Conservation (phyloP, 2,329 filamentous ascomycete species). For the Penicillium sp. region DNA sequence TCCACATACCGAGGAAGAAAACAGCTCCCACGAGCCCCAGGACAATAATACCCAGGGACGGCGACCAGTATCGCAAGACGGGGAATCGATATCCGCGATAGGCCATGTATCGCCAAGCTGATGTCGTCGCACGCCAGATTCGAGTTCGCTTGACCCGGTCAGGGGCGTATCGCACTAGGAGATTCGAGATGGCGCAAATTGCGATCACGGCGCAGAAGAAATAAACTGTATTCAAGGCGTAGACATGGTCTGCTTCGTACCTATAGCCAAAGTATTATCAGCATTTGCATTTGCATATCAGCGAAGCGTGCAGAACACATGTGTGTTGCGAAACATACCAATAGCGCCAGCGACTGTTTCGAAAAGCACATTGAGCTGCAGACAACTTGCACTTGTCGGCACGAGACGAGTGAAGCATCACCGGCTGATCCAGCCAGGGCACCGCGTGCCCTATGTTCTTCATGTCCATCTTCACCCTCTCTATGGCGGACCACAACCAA, state of each 20-base stretch:
- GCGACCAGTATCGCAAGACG: conserved; percentile 46
- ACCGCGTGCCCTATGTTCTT: conserved; percentile 6
- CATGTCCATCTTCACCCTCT: conserved; percentile 22
- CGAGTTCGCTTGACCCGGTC: conserved; percentile 27
- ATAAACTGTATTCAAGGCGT: conserved; percentile 57
- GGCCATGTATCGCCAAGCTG: conserved; percentile 45
- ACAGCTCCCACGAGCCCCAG: conserved; percentile 47
- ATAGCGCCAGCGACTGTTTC: conserved; percentile 32
- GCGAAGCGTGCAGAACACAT: not conserved
- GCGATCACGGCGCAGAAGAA: conserved; percentile 57
- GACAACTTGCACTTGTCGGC: conserved; percentile 34
- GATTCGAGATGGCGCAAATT: conserved; percentile 51
- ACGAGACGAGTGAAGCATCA: conserved; percentile 37
- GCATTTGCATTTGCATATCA: not conserved
- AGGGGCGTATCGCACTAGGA: conserved; percentile 38
- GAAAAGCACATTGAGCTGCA: conserved; percentile 35
- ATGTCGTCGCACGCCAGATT: conserved; percentile 39
- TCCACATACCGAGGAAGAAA: conserved; percentile 52
- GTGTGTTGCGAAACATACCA: conserved; percentile 27
- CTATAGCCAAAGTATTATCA: conserved; percentile 32
- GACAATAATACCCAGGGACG: conserved; percentile 50
- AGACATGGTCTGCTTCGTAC: conserved; percentile 61
- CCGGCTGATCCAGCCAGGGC: conserved; percentile 38
- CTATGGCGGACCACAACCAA: not conserved
- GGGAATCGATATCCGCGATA: conserved; percentile 46